These are phyloP conservation scores for Thalassia testudinum DNA, from an alignment of 116 monocot genomes.

Conservation along the genomic window DNA sequence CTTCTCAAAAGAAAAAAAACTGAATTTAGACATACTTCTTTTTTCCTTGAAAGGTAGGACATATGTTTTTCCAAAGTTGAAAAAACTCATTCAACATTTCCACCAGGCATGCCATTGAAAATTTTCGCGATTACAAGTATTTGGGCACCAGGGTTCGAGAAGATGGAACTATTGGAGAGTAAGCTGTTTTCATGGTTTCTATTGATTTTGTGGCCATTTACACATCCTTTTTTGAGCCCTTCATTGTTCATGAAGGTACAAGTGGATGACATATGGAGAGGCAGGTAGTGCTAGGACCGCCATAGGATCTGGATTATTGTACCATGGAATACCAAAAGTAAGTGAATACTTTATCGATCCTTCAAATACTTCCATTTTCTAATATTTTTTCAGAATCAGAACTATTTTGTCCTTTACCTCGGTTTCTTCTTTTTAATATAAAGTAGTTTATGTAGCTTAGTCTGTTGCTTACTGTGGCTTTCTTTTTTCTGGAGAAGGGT, in stretches of 20 bases:
- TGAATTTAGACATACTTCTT: no score
- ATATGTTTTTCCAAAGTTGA: no score
- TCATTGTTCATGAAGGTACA: conserved; percentile 38
- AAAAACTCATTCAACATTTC: no score
- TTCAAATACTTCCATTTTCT: background rate
- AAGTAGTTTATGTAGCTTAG: no score
- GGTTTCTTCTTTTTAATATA: no score
- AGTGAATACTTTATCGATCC: background rate
- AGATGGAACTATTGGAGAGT: conserved; percentile 98
- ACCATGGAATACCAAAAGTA: conserved; percentile 65
- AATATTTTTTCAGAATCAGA: background rate
- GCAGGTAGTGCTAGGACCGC: conserved; percentile 56
- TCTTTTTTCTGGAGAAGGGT: conserved; percentile 21
- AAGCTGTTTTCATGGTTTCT: conserved; percentile 23
- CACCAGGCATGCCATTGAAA: conserved; percentile 45
- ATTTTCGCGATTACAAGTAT: conserved; percentile 74
- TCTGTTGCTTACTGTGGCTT: background rate
- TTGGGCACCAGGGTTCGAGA: conserved; percentile 72
- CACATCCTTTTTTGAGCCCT: background rate
- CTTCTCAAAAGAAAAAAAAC: no score
- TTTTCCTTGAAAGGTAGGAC: no score
- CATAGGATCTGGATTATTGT: conserved; percentile 76
- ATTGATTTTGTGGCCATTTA: background rate
- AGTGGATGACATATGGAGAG: conserved; percentile 99
- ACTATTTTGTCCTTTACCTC: no score